Evolutionary conservation across 1,139 yeast genomes (phyloP).

Genomic region (Pichia terricola): DNA sequence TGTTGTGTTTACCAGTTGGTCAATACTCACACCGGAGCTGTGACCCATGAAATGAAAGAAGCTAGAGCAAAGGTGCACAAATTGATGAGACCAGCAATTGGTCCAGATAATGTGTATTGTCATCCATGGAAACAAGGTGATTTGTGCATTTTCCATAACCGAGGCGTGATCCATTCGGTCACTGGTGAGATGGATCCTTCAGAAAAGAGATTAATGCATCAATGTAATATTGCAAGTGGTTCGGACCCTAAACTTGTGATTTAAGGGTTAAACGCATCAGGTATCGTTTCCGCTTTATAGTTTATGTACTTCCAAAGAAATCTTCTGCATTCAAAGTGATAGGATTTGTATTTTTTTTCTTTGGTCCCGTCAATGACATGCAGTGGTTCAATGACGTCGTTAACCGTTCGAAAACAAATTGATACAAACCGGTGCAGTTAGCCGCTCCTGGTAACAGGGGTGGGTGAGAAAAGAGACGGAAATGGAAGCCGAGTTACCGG

Average conservation of each 20-base stretch:
- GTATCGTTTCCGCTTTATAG: constrained; percentile 6
- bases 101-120: constrained; percentile 64
- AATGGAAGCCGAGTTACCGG: too few species aligned
- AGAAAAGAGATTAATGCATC: constrained; percentile 82
- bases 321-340: not conserved
- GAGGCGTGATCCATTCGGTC: constrained; percentile 86
- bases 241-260: constrained; percentile 39
- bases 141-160: constrained; percentile 72
- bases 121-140: constrained; percentile 81
- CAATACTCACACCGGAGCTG: constrained; percentile 47
- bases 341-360: not conserved
- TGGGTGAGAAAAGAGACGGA: not conserved
- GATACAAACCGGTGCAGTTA: not conserved
- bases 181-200: constrained; percentile 77
- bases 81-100: constrained; percentile 78
- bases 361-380: not conserved
- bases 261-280: constrained; percentile 7
- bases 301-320: not conserved
- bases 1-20: constrained; percentile 67
- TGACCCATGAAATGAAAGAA: constrained; percentile 49
- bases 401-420: too few species aligned
- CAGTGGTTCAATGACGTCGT: too few species aligned
- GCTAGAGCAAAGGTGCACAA: constrained; percentile 63
- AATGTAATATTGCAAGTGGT: constrained; percentile 83
- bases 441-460: not conserved